Evolutionary conservation across 805 yeast species (phyloP), one percentile per base, ranked within the genome.

Genomic region (Saccharomycopsis babjevae): DNA sequence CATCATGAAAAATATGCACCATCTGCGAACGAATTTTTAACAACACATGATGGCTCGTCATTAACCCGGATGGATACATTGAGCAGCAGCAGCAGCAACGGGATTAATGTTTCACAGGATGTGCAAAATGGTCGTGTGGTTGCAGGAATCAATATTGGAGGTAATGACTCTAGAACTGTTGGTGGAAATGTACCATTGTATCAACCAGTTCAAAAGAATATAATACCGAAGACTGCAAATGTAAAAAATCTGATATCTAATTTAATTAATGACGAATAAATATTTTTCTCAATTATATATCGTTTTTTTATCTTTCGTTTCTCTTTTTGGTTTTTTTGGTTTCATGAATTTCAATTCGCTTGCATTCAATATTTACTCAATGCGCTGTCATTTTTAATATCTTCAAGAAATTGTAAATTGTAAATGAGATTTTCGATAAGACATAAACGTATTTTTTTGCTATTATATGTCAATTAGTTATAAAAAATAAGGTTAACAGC

Each of bases 211-310:
- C 32, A 46, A 22, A 46, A 46, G 28, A 46, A 46, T 46, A 3
- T 42, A 18, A 25, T 46, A 2, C 32, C 10, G n/a, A 46, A 46
- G 13, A 46, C 52, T 11, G 52, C 52, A 11, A 46, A 46, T 25
- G 52, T 46, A 28, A 46, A 46, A n/a, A 46, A 46, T 46, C 52
- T 46, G 52, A 46, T 46, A 46, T 46, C 52, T 13, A 46, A 46
- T 25, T 46, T 46, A 25, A 46, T 46, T 3, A 46, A 46, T 22
- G 32, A 46, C 15, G 52, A 46, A 46, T 46, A 46, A 46, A 10
- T 15, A 22, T 46, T 22, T n/a, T 16, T 46, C 6, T 22, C 22
- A 11, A 11, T 11, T 25, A n/a, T 40, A n/a, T 8, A 40, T 40
- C 46, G 5, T 40, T 16, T 40, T 40, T 16, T n/a, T n/a, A 6